phyloP scores from a whole-genome alignment of 2,329 filamentous ascomycete genomes.

The Dothideomycetes sp. region DNA sequence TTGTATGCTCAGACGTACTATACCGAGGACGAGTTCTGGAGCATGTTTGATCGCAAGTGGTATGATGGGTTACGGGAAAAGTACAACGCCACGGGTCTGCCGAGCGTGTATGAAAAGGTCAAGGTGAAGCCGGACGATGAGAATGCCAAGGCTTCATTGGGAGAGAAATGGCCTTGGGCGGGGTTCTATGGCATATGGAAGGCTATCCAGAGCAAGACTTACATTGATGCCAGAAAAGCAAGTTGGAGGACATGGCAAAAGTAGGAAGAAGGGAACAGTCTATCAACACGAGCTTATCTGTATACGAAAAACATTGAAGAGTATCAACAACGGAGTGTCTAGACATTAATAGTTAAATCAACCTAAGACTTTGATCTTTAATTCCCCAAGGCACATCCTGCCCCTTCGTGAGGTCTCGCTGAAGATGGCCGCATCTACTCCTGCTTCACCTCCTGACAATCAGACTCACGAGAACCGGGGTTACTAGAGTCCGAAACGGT shows the following conservation, averaged over 20 bases:
- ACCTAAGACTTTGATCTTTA: too few species aligned
- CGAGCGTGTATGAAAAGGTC: conserved; percentile 54
- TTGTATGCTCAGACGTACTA: conserved; percentile 62
- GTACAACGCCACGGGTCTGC: conserved; percentile 49
- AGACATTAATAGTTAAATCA: too few species aligned
- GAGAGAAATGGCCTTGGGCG: conserved; percentile 10
- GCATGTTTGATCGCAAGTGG: conserved; percentile 46
- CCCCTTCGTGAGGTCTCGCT: too few species aligned
- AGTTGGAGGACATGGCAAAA: conserved; percentile 6
- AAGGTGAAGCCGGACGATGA: conserved; percentile 4
- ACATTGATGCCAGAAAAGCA: conserved; percentile 9
- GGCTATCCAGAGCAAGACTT: conserved; percentile 10
- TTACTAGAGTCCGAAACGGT: too few species aligned
- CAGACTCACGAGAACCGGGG: too few species aligned
- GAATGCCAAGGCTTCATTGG: background rate
- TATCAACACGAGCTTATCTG: too few species aligned
- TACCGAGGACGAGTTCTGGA: conserved; percentile 58
- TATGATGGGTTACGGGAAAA: conserved; percentile 48
- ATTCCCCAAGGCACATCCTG: too few species aligned
- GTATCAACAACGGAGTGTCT: too few species aligned
- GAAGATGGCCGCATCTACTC: conserved; percentile 1
- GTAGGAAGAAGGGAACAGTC: background rate
- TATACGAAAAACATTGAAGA: too few species aligned
- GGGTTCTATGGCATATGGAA: conserved; percentile 11
- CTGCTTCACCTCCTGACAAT: conserved; percentile 5